These are phyloP conservation scores for Tylopilus plumbeoviolaceoides DNA, from an alignment of 768 basidiomycete species.

Conservation along the genomic window DNA sequence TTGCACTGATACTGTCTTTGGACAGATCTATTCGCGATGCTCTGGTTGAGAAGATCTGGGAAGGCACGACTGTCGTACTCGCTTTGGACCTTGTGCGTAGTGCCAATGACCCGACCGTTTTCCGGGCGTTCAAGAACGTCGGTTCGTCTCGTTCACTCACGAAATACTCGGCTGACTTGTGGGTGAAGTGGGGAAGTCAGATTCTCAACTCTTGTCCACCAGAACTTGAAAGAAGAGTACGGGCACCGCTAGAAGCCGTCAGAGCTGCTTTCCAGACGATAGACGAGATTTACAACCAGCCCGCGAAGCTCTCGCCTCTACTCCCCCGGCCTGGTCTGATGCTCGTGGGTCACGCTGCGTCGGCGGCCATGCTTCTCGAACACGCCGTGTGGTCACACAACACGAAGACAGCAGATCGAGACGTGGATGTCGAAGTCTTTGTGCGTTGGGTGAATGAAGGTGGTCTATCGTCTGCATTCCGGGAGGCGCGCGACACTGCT, in stretches of 20 bases:
- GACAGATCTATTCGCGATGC: conserved; percentile 57
- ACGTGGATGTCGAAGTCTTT: conserved; percentile 50
- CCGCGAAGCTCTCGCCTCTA: conserved; percentile 37
- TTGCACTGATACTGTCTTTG: not conserved
- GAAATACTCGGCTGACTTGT: not conserved
- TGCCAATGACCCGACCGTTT: conserved; percentile 38
- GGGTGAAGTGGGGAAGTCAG: conserved; percentile 47
- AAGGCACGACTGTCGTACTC: conserved; percentile 68
- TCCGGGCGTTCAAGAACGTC: conserved; percentile 50
- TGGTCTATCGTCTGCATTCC: conserved; percentile 28
- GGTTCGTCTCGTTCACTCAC: conserved; percentile 15
- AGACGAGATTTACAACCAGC: conserved; percentile 35
- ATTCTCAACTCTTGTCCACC: conserved; percentile 42
- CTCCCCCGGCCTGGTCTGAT: conserved; percentile 56
- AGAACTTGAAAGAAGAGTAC: conserved; percentile 27
- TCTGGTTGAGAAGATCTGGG: conserved; percentile 81
- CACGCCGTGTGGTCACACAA: conserved; percentile 60
- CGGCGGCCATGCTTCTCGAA: conserved; percentile 58
- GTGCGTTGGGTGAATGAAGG: conserved; percentile 46
- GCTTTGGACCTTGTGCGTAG: conserved; percentile 63
- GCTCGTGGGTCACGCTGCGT: conserved; percentile 52
- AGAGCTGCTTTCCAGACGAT: conserved; percentile 39
- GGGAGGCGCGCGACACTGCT: conserved; percentile 19
- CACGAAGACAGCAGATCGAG: conserved; percentile 26
- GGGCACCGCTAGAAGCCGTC: conserved; percentile 32